Base-by-base conservation (phyloP, 352 stramenopile genomes). In the Lagenidium giganteum region DNA sequence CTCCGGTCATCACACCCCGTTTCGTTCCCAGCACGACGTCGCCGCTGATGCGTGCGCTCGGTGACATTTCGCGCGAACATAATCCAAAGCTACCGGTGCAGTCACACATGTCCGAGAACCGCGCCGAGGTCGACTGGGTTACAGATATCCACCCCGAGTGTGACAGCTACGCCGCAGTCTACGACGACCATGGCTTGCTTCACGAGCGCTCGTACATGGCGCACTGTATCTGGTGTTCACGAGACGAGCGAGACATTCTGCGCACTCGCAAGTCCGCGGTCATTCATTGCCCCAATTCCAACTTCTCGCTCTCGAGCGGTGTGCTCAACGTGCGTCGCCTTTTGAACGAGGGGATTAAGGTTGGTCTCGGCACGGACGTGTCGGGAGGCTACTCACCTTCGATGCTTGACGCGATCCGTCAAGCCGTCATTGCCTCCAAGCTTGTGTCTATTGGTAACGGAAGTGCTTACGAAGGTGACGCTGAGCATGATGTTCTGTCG, bases 221-320 rank as follows among this genome's bases (percentile, higher is more conserved):
- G n/a, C 94, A 98, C 61, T 96, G 89, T 60, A 78, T 97, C 38
- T 94, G 89, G 67, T 94, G 88, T 46, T 75, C 53, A 14, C 54
- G 64, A 14, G 47, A 60, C 20, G 93, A 98, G 59, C 67, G 81
- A 5, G 60, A 68, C 4, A 40, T 96, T 4, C 55, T 98, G 23
- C 56, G 44, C 25, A 50, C 64, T 12, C 72, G 57, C 13, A 53
- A 83, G 32, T 75, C 79, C 13, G 85, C 68, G 1, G 83, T 98
- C n/a, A 95, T 96, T 14, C 90, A 98, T 57, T 98, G 94, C 57
- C 87, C 94, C 16, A 94, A 96, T 37, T 97, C 83, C 17, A 98
- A 98, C 56, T 97, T 98, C 41, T 96, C 85, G 29, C 82, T 98
- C 42, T 78, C 69, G n/a, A 88, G 83, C 47, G 76, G 86, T 30